A percentile compares a stretch with the other conserved stretches of the same genome.
Evolutionary conservation across 2,329 filamentous ascomycete species (phyloP).

Genomic region (Penicillium psychrosexuale): DNA sequence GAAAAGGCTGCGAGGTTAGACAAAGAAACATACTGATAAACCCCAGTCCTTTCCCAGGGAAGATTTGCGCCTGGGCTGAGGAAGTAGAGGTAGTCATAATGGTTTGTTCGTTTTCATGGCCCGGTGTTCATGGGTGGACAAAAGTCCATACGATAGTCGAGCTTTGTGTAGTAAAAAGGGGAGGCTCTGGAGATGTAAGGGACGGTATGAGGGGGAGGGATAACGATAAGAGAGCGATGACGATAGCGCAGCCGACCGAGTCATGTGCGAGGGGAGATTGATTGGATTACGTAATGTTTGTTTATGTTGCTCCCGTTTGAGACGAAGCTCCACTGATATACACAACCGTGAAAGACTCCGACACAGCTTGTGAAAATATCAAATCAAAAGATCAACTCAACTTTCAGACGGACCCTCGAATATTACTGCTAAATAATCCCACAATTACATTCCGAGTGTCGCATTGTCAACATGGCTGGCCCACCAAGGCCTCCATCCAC

Average conservation of each 20-base stretch:
- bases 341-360: background rate
- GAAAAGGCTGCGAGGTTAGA: conserved; percentile 8
- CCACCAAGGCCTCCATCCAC: conserved; percentile 50
- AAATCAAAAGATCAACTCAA: background rate
- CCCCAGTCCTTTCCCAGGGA: conserved; percentile 65
- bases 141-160: background rate
- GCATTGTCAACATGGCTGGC: conserved; percentile 50
- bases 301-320: conserved; percentile 20
- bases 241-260: conserved; percentile 8
- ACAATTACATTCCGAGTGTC: background rate
- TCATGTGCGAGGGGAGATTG: conserved; percentile 23
- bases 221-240: conserved; percentile 5
- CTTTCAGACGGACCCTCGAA: background rate
- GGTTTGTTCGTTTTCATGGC: conserved; percentile 12
- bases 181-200: background rate
- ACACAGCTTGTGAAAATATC: background rate
- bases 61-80: conserved; percentile 55
- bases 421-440: background rate
- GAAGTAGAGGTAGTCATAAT: conserved; percentile 38
- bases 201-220: background rate
- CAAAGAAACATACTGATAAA: conserved; percentile 50
- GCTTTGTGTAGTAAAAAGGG: background rate
- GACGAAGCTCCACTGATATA: conserved; percentile 8
- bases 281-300: conserved; percentile 21
- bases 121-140: background rate